phyloP scores from a whole-genome alignment of 2,329 filamentous ascomycete genomes.

The Alternaria infectoria region DNA sequence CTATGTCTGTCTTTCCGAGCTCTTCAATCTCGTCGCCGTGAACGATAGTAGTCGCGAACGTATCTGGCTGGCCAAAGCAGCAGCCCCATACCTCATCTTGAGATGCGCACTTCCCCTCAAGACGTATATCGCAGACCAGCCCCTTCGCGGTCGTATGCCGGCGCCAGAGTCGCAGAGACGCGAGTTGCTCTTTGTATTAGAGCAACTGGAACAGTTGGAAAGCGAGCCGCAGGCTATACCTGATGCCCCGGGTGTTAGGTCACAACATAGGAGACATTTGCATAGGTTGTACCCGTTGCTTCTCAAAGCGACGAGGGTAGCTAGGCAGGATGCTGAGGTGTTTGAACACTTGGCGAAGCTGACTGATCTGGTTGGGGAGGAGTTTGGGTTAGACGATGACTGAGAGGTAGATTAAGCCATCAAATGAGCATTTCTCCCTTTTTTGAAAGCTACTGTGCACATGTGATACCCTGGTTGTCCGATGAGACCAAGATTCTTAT shows the following conservation, averaged over 20 bases:
- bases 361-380: conserved; percentile 50
- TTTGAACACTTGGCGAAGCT: conserved; percentile 51
- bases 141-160: conserved; percentile 84
- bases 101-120: conserved; percentile 82
- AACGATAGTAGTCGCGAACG: conserved; percentile 54
- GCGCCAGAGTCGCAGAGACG: conserved; percentile 81
- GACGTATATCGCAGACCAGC: conserved; percentile 88
- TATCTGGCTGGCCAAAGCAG: conserved; percentile 72
- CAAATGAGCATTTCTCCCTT: neutral
- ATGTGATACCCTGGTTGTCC: neutral
- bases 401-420: neutral
- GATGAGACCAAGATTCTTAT: neutral
- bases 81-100: conserved; percentile 81
- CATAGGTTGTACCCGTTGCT: conserved; percentile 81
- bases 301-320: conserved; percentile 66
- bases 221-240: conserved; percentile 76
- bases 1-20: conserved; percentile 80
- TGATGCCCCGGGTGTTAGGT: conserved; percentile 40
- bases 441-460: neutral
- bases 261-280: conserved; percentile 70
- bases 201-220: conserved; percentile 68
- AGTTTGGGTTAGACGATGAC: conserved; percentile 42
- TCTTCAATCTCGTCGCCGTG: conserved; percentile 62
- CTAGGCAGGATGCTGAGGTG: conserved; percentile 68
- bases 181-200: conserved; percentile 77